Evolutionary conservation across 768 basidiomycete species (phyloP), one percentile per base, ranked within the genome.

Genomic region (Podaxis pistillaris): DNA sequence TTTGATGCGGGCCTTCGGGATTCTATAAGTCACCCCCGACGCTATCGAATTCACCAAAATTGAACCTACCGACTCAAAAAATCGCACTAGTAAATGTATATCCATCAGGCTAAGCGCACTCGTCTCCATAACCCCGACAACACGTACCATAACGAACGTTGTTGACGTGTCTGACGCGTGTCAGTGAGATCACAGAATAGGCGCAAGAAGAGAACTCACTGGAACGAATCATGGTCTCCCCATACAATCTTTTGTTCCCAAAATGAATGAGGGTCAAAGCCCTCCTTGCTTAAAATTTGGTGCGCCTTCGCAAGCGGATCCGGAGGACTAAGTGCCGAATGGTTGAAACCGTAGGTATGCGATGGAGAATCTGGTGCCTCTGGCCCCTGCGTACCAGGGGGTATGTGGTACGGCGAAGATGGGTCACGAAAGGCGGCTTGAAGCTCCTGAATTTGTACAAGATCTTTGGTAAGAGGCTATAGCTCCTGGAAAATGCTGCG

Each of bases 171-270:
- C 90, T 92, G 56, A 15, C 15, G 11, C 47, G 12, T 51, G 50
- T 58, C 33, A 49, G 46, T 30, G 28, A 17, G 37, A 5, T 15
- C 17, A n/a, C 28, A 63, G 17, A 50, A 41, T 61, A 15, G 46
- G 52, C 15, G 60, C n/a, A 41, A 41, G 56, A 52, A 17, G 22
- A 19, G 79, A 9, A 33, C 88, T 47, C 70, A 90, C 91, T 87
- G 86, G 69, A 91, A 90, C 0, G 90, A 76, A 67, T 93, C 91
- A 33, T 88, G 86, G 65, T 92, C 87, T 56, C 91, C 91, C 90
- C 90, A 92, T 0, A 81, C 85, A n/a, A 93, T 82, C 13, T 75
- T 76, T 69, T 92, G 90, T 68, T 91, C 88, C 86, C 87, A 91
- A 60, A 92, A 86, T n/a, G 87, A 89, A 28, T 71, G 66, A 1